Evolutionary conservation across 1,284 basidiomycete genomes (phyloP), one percentile per base, ranked within the genome.

Genomic region (Ceraceosorus guamensis): DNA sequence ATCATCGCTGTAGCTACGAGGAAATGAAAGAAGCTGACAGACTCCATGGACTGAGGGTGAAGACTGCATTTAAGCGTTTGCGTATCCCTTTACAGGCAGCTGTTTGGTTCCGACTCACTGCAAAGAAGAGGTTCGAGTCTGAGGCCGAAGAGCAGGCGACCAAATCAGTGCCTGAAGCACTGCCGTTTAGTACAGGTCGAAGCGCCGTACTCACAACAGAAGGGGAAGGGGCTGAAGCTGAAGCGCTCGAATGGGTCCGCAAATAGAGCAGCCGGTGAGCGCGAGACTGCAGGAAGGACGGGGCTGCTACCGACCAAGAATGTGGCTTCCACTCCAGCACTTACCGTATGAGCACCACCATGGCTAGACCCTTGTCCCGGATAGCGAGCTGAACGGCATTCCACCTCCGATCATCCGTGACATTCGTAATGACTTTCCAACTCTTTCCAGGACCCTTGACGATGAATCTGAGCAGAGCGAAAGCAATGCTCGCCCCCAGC

Each of bases 141-240:
- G 24, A 24, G 24, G 24, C 24, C 24, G 24, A 24, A 24, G 24
- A 24, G 24, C 24, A 24, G 24, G 24, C 24, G 24, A 24, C 24
- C 24, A 24, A 24, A 24, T 24, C 24, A 24, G 24, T 24, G 24
- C 24, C 24, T 24, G 24, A 24, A 24, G 24, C 24, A 24, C 3
- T 24, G 24, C 24, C 24, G 24, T 24, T 1, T 3, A 24, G 24
- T 24, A 24, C 2, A 24, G 24, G 24, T 24, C 24, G 24, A 3
- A 24, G 24, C 3, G 24, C 24, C 3, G 24, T 24, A 24, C 24
- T 24, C 24, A 24, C 24, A 35, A 53, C 50, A 49, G 34, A 70
- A 75, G 0, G 73, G 73, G 33, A 74, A 65, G 0, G 73, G 73
- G 37, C 68, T 69, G 54, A 68, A 67, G 1, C 69, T 53, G 51